Conservation (phyloP, 306 rosid species). For the Vigna mungo region DNA sequence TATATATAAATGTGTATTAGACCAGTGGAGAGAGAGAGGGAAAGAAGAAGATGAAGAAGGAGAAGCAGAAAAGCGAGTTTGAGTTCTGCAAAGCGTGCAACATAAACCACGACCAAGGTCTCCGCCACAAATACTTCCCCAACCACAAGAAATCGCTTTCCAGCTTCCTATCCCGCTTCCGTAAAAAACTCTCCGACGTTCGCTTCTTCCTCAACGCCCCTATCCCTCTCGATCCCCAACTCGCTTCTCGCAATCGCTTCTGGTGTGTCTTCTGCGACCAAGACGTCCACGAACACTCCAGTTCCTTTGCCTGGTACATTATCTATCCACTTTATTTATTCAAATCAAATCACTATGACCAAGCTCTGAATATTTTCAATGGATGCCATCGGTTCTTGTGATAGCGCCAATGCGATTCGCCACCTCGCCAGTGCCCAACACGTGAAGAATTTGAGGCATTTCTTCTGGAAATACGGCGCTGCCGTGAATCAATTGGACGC, state of each 20-base stretch:
- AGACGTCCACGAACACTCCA: slow-evolving; percentile 61
- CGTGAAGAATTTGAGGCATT: slow-evolving; percentile 82
- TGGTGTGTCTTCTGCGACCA: slow-evolving; percentile 88
- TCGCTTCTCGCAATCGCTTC: slow-evolving; percentile 66
- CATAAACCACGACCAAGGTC: slow-evolving; percentile 77
- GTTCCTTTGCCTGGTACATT: slow-evolving; percentile 72
- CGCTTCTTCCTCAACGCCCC: slow-evolving; percentile 71
- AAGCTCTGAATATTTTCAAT: neutral
- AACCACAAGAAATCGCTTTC: slow-evolving; percentile 79
- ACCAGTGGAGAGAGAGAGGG: no score
- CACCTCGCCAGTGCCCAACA: slow-evolving; percentile 79
- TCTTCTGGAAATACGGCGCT: slow-evolving; percentile 85
- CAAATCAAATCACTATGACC: neutral
- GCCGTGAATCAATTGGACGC: slow-evolving; percentile 55
- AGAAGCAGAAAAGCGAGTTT: slow-evolving; percentile 58
- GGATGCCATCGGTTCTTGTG: slow-evolving; percentile 7
- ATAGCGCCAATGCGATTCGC: slow-evolving; percentile 74
- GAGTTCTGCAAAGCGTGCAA: slow-evolving; percentile 86
- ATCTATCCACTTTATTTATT: neutral
- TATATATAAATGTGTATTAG: no score
- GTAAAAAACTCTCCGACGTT: slow-evolving; percentile 66
- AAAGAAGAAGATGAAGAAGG: slow-evolving; percentile 1
- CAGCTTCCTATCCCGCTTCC: slow-evolving; percentile 75
- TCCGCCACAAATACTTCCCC: slow-evolving; percentile 88
- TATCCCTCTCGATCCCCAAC: slow-evolving; percentile 54